phyloP scores from a whole-genome alignment of 306 rosid genomes.

The Sophora flavescens region DNA sequence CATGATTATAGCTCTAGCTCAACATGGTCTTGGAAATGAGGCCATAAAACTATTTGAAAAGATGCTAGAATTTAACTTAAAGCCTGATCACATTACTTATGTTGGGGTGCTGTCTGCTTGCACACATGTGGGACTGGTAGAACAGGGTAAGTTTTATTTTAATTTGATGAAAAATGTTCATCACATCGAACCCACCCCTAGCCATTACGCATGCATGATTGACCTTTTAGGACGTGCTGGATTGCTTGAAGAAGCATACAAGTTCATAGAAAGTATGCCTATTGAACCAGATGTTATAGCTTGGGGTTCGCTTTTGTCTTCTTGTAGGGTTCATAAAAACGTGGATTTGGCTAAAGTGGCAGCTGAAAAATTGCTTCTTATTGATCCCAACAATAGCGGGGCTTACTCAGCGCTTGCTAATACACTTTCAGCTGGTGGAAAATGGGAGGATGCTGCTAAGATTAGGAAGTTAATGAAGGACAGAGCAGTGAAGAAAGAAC shows the following conservation, averaged over 20 bases:
- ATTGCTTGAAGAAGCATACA: constrained; percentile 80
- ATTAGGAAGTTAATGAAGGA: constrained; percentile 87
- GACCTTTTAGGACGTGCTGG: constrained; percentile 91
- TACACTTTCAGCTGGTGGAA: constrained; percentile 80
- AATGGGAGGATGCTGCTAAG: constrained; percentile 87
- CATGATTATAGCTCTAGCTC: constrained; percentile 88
- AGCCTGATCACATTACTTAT: constrained; percentile 87
- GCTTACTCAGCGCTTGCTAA: constrained; percentile 86
- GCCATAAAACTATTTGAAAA: constrained; percentile 82
- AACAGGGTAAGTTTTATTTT: constrained; percentile 73
- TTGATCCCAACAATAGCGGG: constrained; percentile 88
- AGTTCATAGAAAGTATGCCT: constrained; percentile 69
- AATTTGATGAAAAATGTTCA: constrained; percentile 72
- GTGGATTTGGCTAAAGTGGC: constrained; percentile 81
- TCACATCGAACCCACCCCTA: constrained; percentile 75
- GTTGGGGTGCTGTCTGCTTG: constrained; percentile 91
- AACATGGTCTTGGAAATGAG: constrained; percentile 87
- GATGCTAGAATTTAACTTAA: constrained; percentile 68
- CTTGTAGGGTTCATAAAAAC: constrained; percentile 78
- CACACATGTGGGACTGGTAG: constrained; percentile 81
- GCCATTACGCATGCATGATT: constrained; percentile 86
- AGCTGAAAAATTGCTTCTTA: constrained; percentile 76
- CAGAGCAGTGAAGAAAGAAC: constrained; percentile 82
- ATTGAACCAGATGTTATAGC: constrained; percentile 81
- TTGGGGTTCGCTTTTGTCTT: constrained; percentile 88